These are phyloP conservation scores for Tetracentron sinense DNA, from an alignment of 164 flowering plant genomes.

Conservation along the genomic window DNA sequence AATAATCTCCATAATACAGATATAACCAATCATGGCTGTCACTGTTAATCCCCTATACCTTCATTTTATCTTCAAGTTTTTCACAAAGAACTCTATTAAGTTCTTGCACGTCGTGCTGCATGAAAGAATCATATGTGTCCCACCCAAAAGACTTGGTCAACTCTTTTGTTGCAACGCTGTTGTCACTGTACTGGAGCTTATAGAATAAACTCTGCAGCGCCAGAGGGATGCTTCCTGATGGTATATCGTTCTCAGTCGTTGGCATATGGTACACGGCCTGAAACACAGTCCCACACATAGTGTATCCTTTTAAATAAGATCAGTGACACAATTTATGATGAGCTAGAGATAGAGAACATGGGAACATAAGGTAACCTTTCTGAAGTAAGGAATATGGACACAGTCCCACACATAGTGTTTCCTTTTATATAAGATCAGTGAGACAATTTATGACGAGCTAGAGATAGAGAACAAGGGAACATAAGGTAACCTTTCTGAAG, in stretches of 20 bases:
- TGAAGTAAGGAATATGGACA: conserved; percentile 79
- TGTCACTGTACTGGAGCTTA: conserved; percentile 87
- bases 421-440: neutral
- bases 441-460: conserved; percentile 3
- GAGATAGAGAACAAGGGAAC: neutral
- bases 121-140: conserved; percentile 94
- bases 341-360: neutral
- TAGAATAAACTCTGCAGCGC: conserved; percentile 91
- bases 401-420: neutral
- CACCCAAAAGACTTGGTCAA: conserved; percentile 96
- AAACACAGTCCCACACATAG: conserved; percentile 9
- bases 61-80: conserved; percentile 94
- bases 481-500: conserved; percentile 68
- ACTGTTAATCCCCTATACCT: conserved; percentile 35
- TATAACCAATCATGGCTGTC: neutral
- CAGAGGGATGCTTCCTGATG: conserved; percentile 85
- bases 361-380: conserved; percentile 53
- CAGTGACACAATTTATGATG: neutral
- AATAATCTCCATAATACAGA: neutral
- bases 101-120: conserved; percentile 98
- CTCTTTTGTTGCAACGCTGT: conserved; percentile 90
- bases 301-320: conserved; percentile 1
- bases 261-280: conserved; percentile 99
- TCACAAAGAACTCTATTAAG: conserved; percentile 88
- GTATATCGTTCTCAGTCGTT: conserved; percentile 89